Evolutionary conservation across 441 rosid species (phyloP).

Genomic region (Adansonia gregorii): DNA sequence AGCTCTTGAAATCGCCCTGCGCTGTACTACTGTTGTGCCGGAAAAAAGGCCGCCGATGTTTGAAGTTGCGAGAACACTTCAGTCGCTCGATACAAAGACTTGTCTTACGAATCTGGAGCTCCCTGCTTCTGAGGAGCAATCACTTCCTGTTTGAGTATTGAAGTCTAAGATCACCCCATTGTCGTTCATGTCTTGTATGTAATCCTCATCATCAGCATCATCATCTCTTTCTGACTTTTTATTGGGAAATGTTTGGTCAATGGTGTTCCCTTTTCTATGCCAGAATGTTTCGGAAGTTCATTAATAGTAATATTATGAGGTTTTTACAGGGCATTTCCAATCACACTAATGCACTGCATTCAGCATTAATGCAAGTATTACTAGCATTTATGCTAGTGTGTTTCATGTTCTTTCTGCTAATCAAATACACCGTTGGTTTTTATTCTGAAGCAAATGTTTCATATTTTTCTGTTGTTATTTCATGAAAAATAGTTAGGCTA

Average conservation of each 20-base stretch:
- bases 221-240: slow-evolving; percentile 19
- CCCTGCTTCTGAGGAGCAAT: slow-evolving; percentile 38
- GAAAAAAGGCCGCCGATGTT: slow-evolving; percentile 78
- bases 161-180: background rate
- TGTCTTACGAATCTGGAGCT: slow-evolving; percentile 34
- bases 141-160: slow-evolving; percentile 47
- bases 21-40: slow-evolving; percentile 73
- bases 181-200: slow-evolving; percentile 32
- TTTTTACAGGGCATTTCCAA: slow-evolving; percentile 14
- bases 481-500: too few species aligned
- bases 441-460: too few species aligned
- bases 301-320: slow-evolving; percentile 26
- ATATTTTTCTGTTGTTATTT: too few species aligned
- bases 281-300: slow-evolving; percentile 20
- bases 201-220: background rate
- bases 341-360: background rate
- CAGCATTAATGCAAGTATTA: background rate
- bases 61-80: slow-evolving; percentile 69
- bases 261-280: slow-evolving; percentile 20
- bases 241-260: slow-evolving; percentile 22
- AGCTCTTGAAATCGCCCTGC: slow-evolving; percentile 70
- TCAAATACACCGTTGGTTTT: background rate
- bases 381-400: background rate
- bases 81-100: slow-evolving; percentile 43
- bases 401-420: background rate